Base-by-base conservation (phyloP, 495 filamentous ascomycete genomes). In the Neurospora intermedia region DNA sequence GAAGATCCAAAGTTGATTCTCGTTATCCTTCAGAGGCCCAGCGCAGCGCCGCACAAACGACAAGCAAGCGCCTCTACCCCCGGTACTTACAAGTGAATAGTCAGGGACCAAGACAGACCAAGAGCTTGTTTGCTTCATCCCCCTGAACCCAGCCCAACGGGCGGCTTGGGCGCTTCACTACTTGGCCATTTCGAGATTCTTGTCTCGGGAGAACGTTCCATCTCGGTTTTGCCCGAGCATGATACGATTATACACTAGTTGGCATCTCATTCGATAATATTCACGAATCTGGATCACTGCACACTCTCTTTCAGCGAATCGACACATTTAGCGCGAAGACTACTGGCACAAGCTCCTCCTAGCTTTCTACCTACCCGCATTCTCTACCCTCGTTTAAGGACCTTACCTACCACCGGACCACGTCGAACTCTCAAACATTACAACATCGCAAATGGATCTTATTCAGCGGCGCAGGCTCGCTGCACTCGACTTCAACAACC, bases 401-500 rank as follows among this genome's bases (percentile, higher is more conserved):
- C 20, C 48, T 62, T 18, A 70, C 23, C 59, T 35, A 69, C 48
- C 48, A 59, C 48, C 48, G 10, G 48, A 59, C 23, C 48, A 59
- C 48, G 48, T 59, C 48, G 48, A 59, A 59, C 15, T 59, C 27
- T 59, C 9, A 13, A 54, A 11, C 23, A 7, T 59, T 10, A 54
- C 20, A 38, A 62, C 42, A 43, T 31, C 69, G 71, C 75, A 39
- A 13, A 82, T 77, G 78, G 79, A 77, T 66, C 35, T 66, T 42
- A 69, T 66, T 16, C 74, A 76, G 27, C 73, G 73, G 70, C 75
- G 75, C 71, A 62, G 76, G 76, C 72, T 76, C 72, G 76, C 76
- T 43, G 73, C 70, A 42, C 73, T 71, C n/a, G 75, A 72, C 31
- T 40, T 72, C 43, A 42, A 43, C 38, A 73, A 31, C 69, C 42